phyloP scores from a whole-genome alignment of 768 basidiomycete species.

The Boletus vermiculosoides region DNA sequence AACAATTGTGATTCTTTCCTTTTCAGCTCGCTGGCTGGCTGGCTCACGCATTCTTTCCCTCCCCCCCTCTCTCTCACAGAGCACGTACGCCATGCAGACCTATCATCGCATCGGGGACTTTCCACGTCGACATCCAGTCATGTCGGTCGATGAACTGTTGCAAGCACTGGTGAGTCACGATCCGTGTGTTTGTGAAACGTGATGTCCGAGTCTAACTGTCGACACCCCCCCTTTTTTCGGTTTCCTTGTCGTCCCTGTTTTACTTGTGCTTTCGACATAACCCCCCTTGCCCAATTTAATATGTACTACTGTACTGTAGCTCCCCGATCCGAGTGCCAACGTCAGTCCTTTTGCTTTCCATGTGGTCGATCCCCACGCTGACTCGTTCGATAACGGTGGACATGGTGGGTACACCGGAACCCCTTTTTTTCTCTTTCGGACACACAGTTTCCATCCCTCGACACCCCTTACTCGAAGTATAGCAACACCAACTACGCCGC shows the following conservation, averaged over 20 bases:
- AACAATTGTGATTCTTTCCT: background rate
- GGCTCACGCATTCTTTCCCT: background rate
- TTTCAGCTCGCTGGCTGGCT: background rate
- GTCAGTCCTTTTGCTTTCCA: conserved; percentile 2
- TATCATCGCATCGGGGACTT: conserved; percentile 1
- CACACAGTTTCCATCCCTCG: conserved; percentile 12
- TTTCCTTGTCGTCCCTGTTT: background rate
- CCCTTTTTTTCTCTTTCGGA: too few relatives aligned
- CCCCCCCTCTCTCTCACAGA: background rate
- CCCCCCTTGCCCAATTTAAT: background rate
- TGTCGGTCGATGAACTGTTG: conserved; percentile 15
- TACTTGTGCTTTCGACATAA: background rate
- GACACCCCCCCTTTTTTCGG: background rate
- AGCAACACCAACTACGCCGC: conserved; percentile 15
- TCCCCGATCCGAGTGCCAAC: conserved; percentile 13
- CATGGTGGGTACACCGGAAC: background rate
- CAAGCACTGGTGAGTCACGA: conserved; percentile 8
- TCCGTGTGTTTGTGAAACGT: too few relatives aligned
- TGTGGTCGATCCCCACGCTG: background rate
- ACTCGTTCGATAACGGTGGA: background rate
- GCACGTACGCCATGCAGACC: conserved; percentile 8
- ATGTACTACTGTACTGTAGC: background rate
- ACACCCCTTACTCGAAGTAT: conserved; percentile 19
- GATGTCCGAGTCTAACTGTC: background rate
- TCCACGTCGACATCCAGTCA: conserved; percentile 4